A percentile compares a stretch with the other conserved stretches of the same genome.
Evolutionary conservation across 306 rosid genomes (phyloP).

Genomic region (Glycyrrhiza uralensis): DNA sequence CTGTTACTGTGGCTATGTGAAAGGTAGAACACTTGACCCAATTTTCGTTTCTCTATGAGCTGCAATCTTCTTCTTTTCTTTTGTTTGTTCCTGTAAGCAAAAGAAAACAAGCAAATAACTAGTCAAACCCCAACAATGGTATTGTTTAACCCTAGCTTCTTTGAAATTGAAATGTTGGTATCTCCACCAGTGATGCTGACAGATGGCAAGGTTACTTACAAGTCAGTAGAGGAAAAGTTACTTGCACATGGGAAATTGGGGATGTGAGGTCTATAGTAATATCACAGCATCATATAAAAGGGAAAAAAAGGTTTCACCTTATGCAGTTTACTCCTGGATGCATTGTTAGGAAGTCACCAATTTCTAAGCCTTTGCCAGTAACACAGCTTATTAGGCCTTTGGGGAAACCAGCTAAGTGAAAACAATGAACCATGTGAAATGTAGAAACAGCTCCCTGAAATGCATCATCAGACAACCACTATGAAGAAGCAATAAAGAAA

Average conservation of each 20-base stretch:
- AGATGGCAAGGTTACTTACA: no score
- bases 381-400: slow-evolving; percentile 81
- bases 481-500: no score
- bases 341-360: slow-evolving; percentile 92
- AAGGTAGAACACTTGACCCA: no score
- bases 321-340: slow-evolving; percentile 88
- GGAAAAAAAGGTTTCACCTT: slow-evolving; percentile 46
- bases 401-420: slow-evolving; percentile 91
- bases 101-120: no score
- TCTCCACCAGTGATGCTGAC: slow-evolving; percentile 92
- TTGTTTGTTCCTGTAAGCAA: no score
- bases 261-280: background rate
- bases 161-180: slow-evolving; percentile 79
- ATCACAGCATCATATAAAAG: background rate
- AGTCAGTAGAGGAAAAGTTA: background rate
- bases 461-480: background rate
- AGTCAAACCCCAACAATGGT: no score
- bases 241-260: background rate
- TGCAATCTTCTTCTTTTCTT: no score
- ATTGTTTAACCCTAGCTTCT: slow-evolving; percentile 90
- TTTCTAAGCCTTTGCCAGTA: slow-evolving; percentile 89
- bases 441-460: slow-evolving; percentile 80
- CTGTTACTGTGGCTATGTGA: no score
- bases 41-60: no score
- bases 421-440: slow-evolving; percentile 85